Evolutionary conservation across 768 basidiomycete genomes (phyloP), one percentile per base, ranked within the genome.

Genomic region (Collybiopsis luxurians): DNA sequence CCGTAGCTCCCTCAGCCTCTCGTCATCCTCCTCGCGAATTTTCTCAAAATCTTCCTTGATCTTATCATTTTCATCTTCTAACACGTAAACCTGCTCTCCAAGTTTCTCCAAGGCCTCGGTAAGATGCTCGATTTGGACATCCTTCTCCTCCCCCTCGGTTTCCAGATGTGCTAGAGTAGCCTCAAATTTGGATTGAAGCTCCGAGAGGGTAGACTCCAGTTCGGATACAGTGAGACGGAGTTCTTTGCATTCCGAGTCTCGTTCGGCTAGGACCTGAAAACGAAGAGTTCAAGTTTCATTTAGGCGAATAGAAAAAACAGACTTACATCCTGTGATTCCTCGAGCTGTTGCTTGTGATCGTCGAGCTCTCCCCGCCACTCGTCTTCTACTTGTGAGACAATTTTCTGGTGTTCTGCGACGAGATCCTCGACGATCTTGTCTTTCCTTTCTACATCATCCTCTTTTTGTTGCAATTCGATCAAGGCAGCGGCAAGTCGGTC

Each of bases 321-420:
- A 73, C 79, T 57, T 65, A 90, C 89, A 69, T 90, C 89, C 24
- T 80, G 79, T 15, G 91, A 76, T 68, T 95, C 91, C 55, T 93
- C 91, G 0, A 87, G 83, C 63, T 92, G 91, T 2, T 77, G 80
- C 58, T 87, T 78, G 1, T 85, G 85, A 61, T 93, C 91, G 59
- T 92, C 85, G 2, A 95, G 85, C 66, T 96, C 95, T 2, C 89
- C 90, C 55, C 87, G 75, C 93, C 93, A 96, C 63, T 92, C 90
- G 42, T 86, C 82, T 64, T 92, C 90, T 6, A 93, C 86, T 2
- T 81, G 79, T 19, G 81, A 80, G 2, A 92, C 82, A 53, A 90
- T 87, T 27, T 82, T 78, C 52, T 85, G 79, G 65, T 92, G 89
- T 65, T 93, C 89, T 5, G 73, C 73, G 4, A 93, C 79, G 44